Evolutionary conservation across 2,329 filamentous ascomycete species (phyloP).

Genomic region (Colletotrichum gigasporum): DNA sequence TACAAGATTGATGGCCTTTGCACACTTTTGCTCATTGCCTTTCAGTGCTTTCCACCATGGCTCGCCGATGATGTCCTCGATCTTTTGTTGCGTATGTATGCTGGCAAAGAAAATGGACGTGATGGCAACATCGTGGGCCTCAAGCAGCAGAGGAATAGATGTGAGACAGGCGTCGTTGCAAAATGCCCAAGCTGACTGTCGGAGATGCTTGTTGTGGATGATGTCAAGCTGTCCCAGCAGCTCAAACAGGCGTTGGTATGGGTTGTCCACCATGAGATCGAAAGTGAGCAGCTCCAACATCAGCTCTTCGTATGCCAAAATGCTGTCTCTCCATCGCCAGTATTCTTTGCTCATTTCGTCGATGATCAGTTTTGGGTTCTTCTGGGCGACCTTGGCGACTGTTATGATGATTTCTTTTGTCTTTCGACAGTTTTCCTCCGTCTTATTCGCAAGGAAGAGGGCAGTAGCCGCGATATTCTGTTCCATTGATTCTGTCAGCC

Average conservation of each 20-base stretch:
- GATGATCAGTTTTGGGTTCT: constrained; percentile 87
- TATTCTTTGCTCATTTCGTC: constrained; percentile 99
- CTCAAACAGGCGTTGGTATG: constrained; percentile 85
- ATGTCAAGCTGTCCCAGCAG: constrained; percentile 78
- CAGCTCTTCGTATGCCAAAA: constrained; percentile 90
- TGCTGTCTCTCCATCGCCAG: constrained; percentile 96
- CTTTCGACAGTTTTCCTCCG: constrained; percentile 95
- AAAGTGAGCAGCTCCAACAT: constrained; percentile 94
- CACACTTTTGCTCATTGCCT: constrained; percentile 76
- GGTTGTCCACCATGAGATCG: constrained; percentile 89
- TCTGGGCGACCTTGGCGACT: constrained; percentile 93
- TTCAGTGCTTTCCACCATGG: constrained; percentile 89
- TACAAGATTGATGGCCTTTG: constrained; percentile 80
- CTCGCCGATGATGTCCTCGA: constrained; percentile 79
- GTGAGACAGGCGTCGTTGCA: constrained; percentile 91
- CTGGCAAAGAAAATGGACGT: constrained; percentile 88
- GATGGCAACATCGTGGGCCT: constrained; percentile 82
- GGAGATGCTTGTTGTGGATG: constrained; percentile 81
- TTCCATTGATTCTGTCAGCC: constrained; percentile 31
- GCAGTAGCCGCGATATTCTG: constrained; percentile 88
- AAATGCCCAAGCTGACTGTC: constrained; percentile 92
- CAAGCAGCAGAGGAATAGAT: constrained; percentile 82
- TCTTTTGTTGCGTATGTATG: constrained; percentile 75
- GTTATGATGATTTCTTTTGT: constrained; percentile 95
- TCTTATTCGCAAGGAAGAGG: constrained; percentile 94